A percentile compares a stretch with the other conserved stretches of the same genome.
These are phyloP conservation scores for Cyclotella baltica DNA, from an alignment of 108 stramenopile genomes.

Conservation along the genomic window DNA sequence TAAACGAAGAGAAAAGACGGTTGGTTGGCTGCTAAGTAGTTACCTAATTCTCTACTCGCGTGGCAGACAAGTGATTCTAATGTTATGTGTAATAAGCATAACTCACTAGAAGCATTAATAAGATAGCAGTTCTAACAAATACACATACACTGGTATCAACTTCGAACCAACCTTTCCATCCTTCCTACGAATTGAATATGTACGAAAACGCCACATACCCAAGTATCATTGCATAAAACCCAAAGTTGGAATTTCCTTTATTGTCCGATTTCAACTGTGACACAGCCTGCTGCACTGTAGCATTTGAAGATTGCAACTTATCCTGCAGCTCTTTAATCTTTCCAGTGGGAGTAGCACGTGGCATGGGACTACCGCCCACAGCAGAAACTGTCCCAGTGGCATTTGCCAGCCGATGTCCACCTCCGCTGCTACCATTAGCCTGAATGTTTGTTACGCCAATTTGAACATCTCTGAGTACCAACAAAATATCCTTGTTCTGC, in stretches of 20 bases:
- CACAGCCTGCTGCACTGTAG: conserved; percentile 86
- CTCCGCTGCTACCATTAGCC: conserved; percentile 60
- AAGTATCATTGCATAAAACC: conserved; percentile 92
- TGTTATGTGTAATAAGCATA: too few species aligned
- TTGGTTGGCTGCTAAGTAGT: too few species aligned
- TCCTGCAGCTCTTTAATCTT: conserved; percentile 89
- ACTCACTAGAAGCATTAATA: conserved; percentile 1
- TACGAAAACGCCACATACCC: conserved; percentile 92
- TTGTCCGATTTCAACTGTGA: conserved; percentile 70
- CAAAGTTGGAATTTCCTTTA: conserved; percentile 72
- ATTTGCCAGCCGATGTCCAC: conserved; percentile 54
- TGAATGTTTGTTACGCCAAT: conserved; percentile 87
- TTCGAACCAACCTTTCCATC: background rate
- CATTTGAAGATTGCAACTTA: conserved; percentile 77
- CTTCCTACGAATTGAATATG: conserved; percentile 63
- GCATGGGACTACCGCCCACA: conserved; percentile 40
- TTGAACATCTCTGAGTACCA: conserved; percentile 95
- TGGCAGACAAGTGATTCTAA: too few species aligned
- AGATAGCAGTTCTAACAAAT: conserved; percentile 2
- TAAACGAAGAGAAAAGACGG: background rate
- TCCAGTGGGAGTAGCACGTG: conserved; percentile 84
- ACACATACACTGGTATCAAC: background rate
- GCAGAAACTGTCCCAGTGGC: conserved; percentile 27
- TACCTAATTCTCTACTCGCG: too few species aligned
- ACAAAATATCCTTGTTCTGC: conserved; percentile 93